phyloP scores from a whole-genome alignment of 371 early-diverging fungal species.

The Rhizopus stolonifer region DNA sequence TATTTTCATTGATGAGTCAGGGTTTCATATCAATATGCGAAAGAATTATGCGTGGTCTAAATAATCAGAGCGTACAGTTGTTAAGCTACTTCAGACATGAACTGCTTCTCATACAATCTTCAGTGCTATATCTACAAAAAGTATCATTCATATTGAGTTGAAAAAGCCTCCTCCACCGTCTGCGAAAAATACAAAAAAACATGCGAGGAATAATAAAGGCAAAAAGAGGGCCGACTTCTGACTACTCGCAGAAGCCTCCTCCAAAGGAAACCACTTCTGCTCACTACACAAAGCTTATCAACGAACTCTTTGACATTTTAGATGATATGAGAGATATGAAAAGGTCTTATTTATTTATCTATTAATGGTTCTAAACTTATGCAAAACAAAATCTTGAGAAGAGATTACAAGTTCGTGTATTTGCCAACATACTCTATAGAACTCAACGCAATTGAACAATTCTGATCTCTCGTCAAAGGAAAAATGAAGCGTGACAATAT shows the following conservation, averaged over 20 bases:
- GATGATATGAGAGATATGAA: conserved; percentile 14
- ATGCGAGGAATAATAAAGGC: conserved; percentile 14
- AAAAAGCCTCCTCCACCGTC: conserved; percentile 10
- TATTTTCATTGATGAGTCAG: conserved; percentile 12
- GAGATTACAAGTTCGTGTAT: conserved; percentile 12
- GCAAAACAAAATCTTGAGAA: conserved; percentile 15
- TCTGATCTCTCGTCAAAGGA: conserved; percentile 12
- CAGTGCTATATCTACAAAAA: conserved; percentile 7
- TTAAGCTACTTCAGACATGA: conserved; percentile 16
- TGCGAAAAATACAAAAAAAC: conserved; percentile 13
- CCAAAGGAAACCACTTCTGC: conserved; percentile 4
- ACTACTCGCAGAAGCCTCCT: not conserved
- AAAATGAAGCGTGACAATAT: conserved; percentile 1
- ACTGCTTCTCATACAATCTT: conserved; percentile 13
- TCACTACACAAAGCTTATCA: conserved; percentile 9
- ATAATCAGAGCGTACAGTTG: conserved; percentile 13
- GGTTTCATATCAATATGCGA: conserved; percentile 15
- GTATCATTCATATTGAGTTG: conserved; percentile 14
- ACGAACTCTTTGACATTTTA: conserved; percentile 7
- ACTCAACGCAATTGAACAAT: conserved; percentile 16
- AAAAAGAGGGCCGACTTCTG: conserved; percentile 5
- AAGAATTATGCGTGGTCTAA: conserved; percentile 11
- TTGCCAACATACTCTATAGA: conserved; percentile 10
- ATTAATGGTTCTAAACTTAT: conserved; percentile 10
- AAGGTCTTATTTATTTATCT: conserved; percentile 11